A percentile compares a stretch with the other conserved stretches of the same genome.
Evolutionary conservation across 495 filamentous ascomycete species (phyloP).

Genomic region (Talaromyces stipitatus): DNA sequence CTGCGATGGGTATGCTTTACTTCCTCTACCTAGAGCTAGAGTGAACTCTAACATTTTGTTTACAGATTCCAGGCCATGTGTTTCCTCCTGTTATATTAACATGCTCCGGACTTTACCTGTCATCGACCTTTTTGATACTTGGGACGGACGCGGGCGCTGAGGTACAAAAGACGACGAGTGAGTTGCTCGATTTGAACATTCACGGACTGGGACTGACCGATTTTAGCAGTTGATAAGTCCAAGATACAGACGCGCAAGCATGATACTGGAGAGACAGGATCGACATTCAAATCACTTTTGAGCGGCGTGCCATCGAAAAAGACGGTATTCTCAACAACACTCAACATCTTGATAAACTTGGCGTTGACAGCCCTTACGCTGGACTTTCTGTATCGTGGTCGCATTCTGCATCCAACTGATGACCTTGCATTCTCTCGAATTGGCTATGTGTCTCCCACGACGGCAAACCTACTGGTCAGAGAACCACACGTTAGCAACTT

Average conservation of each 20-base stretch:
- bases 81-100: conserved; percentile 62
- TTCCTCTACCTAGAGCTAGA: neutral
- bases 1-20: conserved; percentile 68
- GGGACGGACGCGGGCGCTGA: neutral
- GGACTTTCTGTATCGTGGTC: conserved; percentile 68
- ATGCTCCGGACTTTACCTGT: conserved; percentile 62
- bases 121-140: conserved; percentile 42
- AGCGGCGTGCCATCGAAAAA: conserved; percentile 66
- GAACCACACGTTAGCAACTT: conserved; percentile 71
- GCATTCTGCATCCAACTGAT: conserved; percentile 56
- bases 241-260: neutral
- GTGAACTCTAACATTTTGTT: conserved; percentile 8
- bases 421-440: conserved; percentile 77
- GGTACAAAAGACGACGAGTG: conserved; percentile 4
- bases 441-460: conserved; percentile 75
- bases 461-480: conserved; percentile 73
- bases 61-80: conserved; percentile 54
- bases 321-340: conserved; percentile 43
- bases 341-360: conserved; percentile 64
- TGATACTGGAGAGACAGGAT: conserved; percentile 2
- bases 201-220: neutral
- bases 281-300: conserved; percentile 54
- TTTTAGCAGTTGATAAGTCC: neutral
- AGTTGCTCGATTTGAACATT: neutral
- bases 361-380: conserved; percentile 55